These are phyloP conservation scores for Articulospora tetracladia DNA, from an alignment of 495 filamentous ascomycete genomes.

Conservation along the genomic window DNA sequence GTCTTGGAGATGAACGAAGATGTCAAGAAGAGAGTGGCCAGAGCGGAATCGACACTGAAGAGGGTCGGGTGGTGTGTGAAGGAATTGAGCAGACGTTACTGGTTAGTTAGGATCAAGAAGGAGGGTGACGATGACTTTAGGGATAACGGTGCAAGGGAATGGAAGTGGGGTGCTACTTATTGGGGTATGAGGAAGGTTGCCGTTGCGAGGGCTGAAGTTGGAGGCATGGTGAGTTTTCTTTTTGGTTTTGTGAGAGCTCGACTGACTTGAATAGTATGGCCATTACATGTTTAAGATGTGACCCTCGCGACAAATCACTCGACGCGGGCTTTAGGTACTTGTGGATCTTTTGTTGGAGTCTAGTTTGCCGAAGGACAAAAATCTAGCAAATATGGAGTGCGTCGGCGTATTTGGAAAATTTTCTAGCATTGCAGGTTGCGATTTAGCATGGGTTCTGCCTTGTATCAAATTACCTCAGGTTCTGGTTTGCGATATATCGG, in stretches of 20 bases:
- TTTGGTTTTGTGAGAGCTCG: neutral
- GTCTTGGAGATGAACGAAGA: conserved; percentile 78
- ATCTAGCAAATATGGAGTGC: no score
- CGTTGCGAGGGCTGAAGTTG: conserved; percentile 71
- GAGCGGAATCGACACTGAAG: conserved; percentile 29
- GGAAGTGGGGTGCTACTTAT: conserved; percentile 88
- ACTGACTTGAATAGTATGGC: neutral
- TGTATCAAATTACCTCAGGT: no score
- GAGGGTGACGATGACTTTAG: conserved; percentile 14
- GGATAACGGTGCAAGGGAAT: conserved; percentile 40
- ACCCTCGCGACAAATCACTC: no score
- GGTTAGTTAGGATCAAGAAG: conserved; percentile 60
- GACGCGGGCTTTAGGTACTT: no score
- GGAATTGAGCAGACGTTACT: conserved; percentile 59
- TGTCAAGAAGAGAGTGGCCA: conserved; percentile 37
- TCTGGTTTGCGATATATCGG: no score
- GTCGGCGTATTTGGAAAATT: no score
- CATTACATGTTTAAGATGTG: conserved; percentile 9
- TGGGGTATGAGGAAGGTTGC: conserved; percentile 90
- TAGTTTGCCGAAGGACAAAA: no score
- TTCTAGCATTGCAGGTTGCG: no score
- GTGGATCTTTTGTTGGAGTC: no score
- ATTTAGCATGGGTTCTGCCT: no score
- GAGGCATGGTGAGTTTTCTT: conserved; percentile 50
- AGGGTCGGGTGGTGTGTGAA: conserved; percentile 62